Evolutionary conservation across 352 stramenopile species (phyloP), one percentile per base, ranked within the genome.

Genomic region (Pythium plurisporium): DNA sequence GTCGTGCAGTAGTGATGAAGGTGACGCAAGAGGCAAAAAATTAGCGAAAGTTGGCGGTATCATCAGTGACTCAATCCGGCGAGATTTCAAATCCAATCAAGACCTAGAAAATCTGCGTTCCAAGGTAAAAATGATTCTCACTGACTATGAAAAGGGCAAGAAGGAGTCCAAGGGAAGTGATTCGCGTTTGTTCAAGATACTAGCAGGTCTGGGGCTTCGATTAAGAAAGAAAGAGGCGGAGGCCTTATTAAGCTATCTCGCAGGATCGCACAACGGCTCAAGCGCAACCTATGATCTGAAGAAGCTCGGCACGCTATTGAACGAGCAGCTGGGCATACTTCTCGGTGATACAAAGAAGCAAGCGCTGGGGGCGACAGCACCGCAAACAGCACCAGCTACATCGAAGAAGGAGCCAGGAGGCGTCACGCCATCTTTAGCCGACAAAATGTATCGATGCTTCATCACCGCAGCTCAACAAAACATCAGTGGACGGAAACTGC

Each of bases 391-490:
- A 3, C 15, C 44, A 9, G 11, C 36, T 1, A 30, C n/a, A 0
- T 10, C 31, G 1, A 37, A 33, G n/a, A 68, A 56, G 34, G 27
- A 37, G 17, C 29, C 5, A 22, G 30, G 40, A 9, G 17, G n/a
- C 22, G 55, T 78, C 12, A 62, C 52, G n/a, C 11, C 46, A 6
- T 38, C 40, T 3, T 64, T 89, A 8, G 73, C 67, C 10, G 76
- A 85, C 53, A 89, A 87, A 57, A 82, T 89, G 19, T 87, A 82
- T 25, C 47, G 58, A 10, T 87, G 72, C 58, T 91, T 93, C 19
- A 52, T 91, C 19, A 47, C 60, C 19, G 80, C 80, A 19, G 82
- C 82, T 3, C 80, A 93, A 36, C 65, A 78, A 22, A 91, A 93
- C 51, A 77, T 93, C 43, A 93, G 82, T 20, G 82, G 80, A 4